phyloP scores from a whole-genome alignment of 371 early-diverging fungal genomes.

The Mortierella sp. region DNA sequence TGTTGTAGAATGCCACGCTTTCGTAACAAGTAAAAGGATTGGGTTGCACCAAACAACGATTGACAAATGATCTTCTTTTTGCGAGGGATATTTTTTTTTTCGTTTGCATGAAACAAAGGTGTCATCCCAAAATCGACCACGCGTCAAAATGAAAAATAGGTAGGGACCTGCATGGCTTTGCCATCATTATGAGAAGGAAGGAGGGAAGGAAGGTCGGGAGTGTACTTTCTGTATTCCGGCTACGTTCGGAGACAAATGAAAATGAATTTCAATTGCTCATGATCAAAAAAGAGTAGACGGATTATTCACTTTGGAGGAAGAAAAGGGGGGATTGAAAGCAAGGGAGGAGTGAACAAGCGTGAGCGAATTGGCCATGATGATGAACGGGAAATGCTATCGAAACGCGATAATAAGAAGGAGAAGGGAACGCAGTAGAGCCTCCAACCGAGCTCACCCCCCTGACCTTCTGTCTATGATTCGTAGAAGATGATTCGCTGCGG shows the following conservation, averaged over 20 bases:
- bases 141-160: background rate
- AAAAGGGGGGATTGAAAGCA: background rate
- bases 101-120: background rate
- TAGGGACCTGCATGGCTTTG: slow-evolving; percentile 2
- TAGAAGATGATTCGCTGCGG: slow-evolving; percentile 8
- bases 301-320: background rate
- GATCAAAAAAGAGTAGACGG: background rate
- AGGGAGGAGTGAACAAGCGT: background rate
- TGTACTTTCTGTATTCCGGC: slow-evolving; percentile 2
- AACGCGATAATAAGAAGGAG: background rate
- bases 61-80: slow-evolving; percentile 11
- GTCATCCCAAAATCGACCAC: background rate
- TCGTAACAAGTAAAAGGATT: background rate
- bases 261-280: background rate
- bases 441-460: background rate
- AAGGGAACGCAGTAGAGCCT: background rate
- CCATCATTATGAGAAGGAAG: background rate
- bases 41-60: background rate
- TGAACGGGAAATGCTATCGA: background rate
- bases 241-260: slow-evolving; percentile 5
- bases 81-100: background rate
- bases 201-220: background rate
- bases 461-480: background rate
- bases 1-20: background rate
- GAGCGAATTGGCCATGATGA: background rate